phyloP scores from a whole-genome alignment of 2,329 filamentous ascomycete species.

The Venturia oleaginea region DNA sequence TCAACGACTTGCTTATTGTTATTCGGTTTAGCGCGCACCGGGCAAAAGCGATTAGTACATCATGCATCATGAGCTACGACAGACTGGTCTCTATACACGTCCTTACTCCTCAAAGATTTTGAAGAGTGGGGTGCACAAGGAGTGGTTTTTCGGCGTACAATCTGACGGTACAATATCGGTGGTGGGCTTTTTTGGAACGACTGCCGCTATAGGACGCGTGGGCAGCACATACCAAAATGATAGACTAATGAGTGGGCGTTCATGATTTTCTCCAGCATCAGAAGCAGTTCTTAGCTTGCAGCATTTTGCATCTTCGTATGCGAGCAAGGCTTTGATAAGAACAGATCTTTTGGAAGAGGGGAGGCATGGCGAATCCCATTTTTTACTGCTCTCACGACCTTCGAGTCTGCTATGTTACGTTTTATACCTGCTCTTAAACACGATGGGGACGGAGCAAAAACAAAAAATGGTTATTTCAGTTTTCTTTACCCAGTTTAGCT shows the following conservation, averaged over 20 bases:
- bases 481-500: conserved; percentile 6
- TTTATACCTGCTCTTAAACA: neutral
- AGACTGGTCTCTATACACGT: neutral
- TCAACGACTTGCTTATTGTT: conserved; percentile 4
- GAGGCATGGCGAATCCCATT: neutral
- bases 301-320: neutral
- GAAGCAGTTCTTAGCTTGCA: neutral
- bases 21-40: conserved; percentile 6
- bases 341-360: neutral
- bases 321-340: neutral
- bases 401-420: neutral
- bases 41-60: conserved; percentile 3
- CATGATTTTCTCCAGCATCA: conserved; percentile 5
- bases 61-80: conserved; percentile 6
- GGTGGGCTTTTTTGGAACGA: neutral
- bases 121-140: neutral
- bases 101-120: neutral
- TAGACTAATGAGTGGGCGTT: conserved; percentile 8
- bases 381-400: conserved; percentile 2
- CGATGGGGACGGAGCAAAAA: conserved; percentile 1
- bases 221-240: neutral
- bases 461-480: conserved; percentile 4
- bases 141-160: neutral
- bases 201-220: neutral
- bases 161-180: neutral